Base-by-base conservation (phyloP, 2,329 filamentous ascomycete species). In the Sordariomycetes sp. region DNA sequence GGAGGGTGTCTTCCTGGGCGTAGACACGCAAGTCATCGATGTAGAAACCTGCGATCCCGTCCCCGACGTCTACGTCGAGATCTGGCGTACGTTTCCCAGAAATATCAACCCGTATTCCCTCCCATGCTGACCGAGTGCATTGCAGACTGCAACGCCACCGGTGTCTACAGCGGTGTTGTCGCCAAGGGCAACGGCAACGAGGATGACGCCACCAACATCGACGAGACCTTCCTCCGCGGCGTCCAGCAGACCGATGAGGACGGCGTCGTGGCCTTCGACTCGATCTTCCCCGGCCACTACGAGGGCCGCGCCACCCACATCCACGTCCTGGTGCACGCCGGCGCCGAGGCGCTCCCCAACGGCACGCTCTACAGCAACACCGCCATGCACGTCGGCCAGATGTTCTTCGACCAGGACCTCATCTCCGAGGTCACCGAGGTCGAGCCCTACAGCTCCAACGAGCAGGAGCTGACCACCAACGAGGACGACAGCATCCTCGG, bases 321-420 rank as follows among this genome's bases (percentile, higher is more conserved):
- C 54, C 75, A 76, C 63, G 62, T 74, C 46, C 65, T 72, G 59
- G 66, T 67, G 34, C 69, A 70, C 63, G 60, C 61, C 58, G 63
- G 67, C 58, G 68, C 69, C 28, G 67, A 66, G 12, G 64, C 74
- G 6, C 71, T 75, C 54, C 62, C 72, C 54, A 82, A 83, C 70
- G 72, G 74, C 62, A 83, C 80, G 59, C 71, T 81, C 60, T 67
- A 71, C 32, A 77, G 74, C 59, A 74, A 76, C 25, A 74, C 70
- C 35, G 75, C 79, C 54, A 75, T 77, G 2, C 81, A 86, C 68
- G 76, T 85, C 37, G 82, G 83, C n/a, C 83, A 86, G 67, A 68
- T 83, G 60, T 86, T 81, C 73, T 81, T 83, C 66, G 80, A 84
- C 68, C 77, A 82, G 65, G 72, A 74, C 61, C 74, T 84, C 40